Evolutionary conservation across 768 basidiomycete species (phyloP), one percentile per base, ranked within the genome.

Genomic region (Boletus pseudo-olivaceus): DNA sequence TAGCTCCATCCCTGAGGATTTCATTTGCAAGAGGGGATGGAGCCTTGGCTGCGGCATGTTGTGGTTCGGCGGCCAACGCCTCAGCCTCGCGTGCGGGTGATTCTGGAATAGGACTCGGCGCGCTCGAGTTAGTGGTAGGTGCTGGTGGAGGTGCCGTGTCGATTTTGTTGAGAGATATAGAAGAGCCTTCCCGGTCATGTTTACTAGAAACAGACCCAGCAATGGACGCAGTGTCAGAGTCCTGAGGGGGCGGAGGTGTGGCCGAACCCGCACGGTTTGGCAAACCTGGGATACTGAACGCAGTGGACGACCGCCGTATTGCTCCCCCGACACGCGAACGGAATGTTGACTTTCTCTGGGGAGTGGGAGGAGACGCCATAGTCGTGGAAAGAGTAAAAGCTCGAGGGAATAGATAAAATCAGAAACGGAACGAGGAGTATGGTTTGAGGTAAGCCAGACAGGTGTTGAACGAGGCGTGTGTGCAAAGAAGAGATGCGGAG

Each of bases 61-160:
- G 54, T 8, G 64, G 60, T 30, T 72, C 73, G 9, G 71, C 63
- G 14, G 69, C 67, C 30, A 72, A 56, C 4, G 73, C 77, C 14
- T 76, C 80, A 9, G 75, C 78, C 61, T 85, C 83, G 26, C 84
- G 77, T 8, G 76, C 77, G 29, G 87, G 85, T 3, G 84, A 87
- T 64, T 90, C 88, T 1, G 81, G 75, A 54, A 90, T 87, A 4
- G 88, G 85, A 56, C 83, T 85, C 11, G 85, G 84, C 12, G 73
- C 64, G 15, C 57, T 64, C 30, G 59, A 62, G 27, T 62, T 43
- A 12, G 62, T 53, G 15, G 7, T 55, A 5, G 60, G 52, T 14
- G 59, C 54, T 41, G 65, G 67, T 34, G 67, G 66, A 38, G 73
- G 51, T 8, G 70, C 49, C 4, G 75, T 63, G 32, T 75, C 72